Evolutionary conservation across 768 basidiomycete genomes (phyloP), one percentile per base, ranked within the genome.

Genomic region (Russula griseocarnosa): DNA sequence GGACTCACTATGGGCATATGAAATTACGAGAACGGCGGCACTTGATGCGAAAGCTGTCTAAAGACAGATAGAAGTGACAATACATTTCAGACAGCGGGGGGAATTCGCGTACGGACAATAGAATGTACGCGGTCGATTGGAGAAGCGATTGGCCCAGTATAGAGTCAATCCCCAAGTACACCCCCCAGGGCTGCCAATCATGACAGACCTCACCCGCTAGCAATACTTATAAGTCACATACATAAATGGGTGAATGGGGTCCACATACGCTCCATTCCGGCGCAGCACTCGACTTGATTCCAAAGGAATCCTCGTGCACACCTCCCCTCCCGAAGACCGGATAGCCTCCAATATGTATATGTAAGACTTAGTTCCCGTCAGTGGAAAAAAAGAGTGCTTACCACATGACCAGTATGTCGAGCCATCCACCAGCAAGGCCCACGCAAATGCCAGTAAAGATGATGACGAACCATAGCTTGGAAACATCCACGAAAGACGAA

Each of bases 381-480:
- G 30, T 11, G 18, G 11, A 53, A 26, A 3, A 22, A 38, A 57
- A 46, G 22, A n/a, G 16, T 9, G 64, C 74, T 47, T 71, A 87
- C 87, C 88, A 90, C 75, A 83, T 84, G 9, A 89, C 87, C 44
- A 89, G 74, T 8, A 90, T 82, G 74, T 90, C 88, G 61, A 90
- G 69, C 83, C 83, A 88, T 4, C 85, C 88, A 28, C 88, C 88
- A 24, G 82, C 80, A 11, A 86, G 74, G 5, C 88, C 88, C 50
- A 88, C 82, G 1, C 86, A 86, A 22, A 86, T 69, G 13, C 87
- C 88, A 22, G 86, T 87, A 55, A 81, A 66, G 65, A 87, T 79
- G 13, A 88, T 79, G n/a, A 88, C 81, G 26, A 88, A 74, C 87
- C 87, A 88, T 73, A 85, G 79, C 52, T 82, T 77, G 9, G 80